Percentiles rank a stretch among this genome's conserved stretches.
These are phyloP conservation scores for Rosa rugosa DNA, from an alignment of 306 rosid genomes.

Conservation along the genomic window DNA sequence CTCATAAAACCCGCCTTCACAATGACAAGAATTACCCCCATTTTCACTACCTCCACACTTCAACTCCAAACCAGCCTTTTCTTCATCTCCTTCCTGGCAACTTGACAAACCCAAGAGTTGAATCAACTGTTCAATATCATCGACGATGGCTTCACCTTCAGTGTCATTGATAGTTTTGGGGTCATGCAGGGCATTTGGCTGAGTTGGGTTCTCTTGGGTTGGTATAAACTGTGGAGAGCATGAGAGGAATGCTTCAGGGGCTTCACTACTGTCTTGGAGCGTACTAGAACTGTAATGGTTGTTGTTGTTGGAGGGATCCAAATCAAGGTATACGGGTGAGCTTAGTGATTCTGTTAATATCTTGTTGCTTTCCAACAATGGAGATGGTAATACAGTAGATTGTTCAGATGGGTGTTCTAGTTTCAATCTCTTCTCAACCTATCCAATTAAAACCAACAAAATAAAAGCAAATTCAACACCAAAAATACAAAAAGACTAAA, in stretches of 20 bases:
- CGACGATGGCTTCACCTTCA: slow-evolving; percentile 20
- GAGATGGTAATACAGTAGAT: neutral
- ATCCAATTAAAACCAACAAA: neutral
- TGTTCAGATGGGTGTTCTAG: slow-evolving; percentile 40
- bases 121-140: slow-evolving; percentile 55
- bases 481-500: neutral
- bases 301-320: slow-evolving; percentile 31
- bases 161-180: slow-evolving; percentile 17
- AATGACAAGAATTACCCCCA: slow-evolving; percentile 57
- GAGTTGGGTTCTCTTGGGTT: slow-evolving; percentile 36
- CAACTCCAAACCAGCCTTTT: slow-evolving; percentile 17
- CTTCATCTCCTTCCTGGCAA: slow-evolving; percentile 18
- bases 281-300: slow-evolving; percentile 3
- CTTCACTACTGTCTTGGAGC: slow-evolving; percentile 47
- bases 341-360: slow-evolving; percentile 39
- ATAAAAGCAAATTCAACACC: neutral
- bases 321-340: slow-evolving; percentile 56
- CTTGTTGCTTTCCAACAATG: slow-evolving; percentile 21
- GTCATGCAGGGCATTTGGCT: slow-evolving; percentile 9
- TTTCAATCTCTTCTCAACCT: slow-evolving; percentile 85
- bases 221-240: slow-evolving; percentile 44
- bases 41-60: slow-evolving; percentile 14
- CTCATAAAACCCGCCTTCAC: slow-evolving; percentile 75
- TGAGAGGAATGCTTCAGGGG: slow-evolving; percentile 65
- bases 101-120: slow-evolving; percentile 55